phyloP scores from a whole-genome alignment of 352 stramenopile species.

The Phytophthora nicotianae region DNA sequence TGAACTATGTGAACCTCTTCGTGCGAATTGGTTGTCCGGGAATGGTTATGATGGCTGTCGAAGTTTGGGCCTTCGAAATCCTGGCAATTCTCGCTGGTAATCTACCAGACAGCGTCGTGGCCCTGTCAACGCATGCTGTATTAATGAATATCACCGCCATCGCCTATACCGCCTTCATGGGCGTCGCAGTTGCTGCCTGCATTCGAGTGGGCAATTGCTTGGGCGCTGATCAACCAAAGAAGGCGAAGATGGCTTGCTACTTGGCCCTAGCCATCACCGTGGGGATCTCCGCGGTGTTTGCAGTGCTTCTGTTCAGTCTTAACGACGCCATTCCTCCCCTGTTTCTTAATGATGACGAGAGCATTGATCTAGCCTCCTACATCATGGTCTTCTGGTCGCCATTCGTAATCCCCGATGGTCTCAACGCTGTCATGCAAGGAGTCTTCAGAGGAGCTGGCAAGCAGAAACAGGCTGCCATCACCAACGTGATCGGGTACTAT shows the following conservation, averaged over 20 bases:
- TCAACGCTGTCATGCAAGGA: background rate
- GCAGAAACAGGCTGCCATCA: background rate
- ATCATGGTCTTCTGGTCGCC: background rate
- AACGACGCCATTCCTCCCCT: background rate
- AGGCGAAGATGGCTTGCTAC: background rate
- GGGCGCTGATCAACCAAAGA: background rate
- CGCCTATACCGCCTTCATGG: background rate
- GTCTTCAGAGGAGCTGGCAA: background rate
- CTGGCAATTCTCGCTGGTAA: background rate
- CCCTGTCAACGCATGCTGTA: background rate
- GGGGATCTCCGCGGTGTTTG: background rate
- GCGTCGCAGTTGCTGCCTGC: background rate
- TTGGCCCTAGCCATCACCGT: background rate
- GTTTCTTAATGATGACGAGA: background rate
- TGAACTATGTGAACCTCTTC: background rate
- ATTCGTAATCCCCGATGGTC: background rate
- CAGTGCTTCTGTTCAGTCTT: background rate
- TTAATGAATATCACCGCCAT: background rate
- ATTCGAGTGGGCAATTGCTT: background rate
- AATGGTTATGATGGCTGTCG: background rate
- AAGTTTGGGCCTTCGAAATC: background rate
- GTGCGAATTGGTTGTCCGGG: slow-evolving; percentile 7
- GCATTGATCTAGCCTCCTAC: background rate
- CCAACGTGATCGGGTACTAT: slow-evolving; percentile 54
- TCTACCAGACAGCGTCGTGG: background rate